These are phyloP conservation scores for Delonix regia DNA, from an alignment of 306 rosid species.

Conservation along the genomic window DNA sequence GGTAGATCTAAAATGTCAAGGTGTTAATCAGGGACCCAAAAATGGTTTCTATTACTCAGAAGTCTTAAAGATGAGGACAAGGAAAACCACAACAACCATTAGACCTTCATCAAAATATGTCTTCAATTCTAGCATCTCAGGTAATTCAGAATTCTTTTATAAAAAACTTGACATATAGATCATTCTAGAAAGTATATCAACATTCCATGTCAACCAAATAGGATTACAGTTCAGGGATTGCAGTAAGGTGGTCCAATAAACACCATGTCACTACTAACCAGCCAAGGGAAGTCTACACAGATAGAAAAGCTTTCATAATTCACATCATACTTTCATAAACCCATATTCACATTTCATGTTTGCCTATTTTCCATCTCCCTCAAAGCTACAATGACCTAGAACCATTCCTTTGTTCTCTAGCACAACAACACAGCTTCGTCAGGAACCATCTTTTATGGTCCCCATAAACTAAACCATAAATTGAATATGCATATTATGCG, in stretches of 20 bases:
- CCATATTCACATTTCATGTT: too few species aligned
- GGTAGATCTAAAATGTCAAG: neutral
- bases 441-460: neutral
- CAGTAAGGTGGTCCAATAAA: neutral
- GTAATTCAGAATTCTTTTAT: neutral
- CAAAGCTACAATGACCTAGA: neutral
- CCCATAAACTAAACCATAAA: neutral
- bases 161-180: neutral
- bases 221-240: neutral
- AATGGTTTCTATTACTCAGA: neutral
- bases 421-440: neutral
- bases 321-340: neutral
- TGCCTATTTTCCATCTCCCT: neutral
- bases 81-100: neutral
- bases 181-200: neutral
- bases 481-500: constrained; percentile 5
- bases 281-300: neutral
- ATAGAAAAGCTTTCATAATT: too few species aligned
- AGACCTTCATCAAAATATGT: neutral
- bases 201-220: neutral
- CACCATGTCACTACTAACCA: neutral
- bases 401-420: neutral
- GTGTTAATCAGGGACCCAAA: neutral
- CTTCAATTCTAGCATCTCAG: neutral
- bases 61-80: neutral